Evolutionary conservation across 2,329 filamentous ascomycete genomes (phyloP).

Genomic region (Metarhizium guizhouense): DNA sequence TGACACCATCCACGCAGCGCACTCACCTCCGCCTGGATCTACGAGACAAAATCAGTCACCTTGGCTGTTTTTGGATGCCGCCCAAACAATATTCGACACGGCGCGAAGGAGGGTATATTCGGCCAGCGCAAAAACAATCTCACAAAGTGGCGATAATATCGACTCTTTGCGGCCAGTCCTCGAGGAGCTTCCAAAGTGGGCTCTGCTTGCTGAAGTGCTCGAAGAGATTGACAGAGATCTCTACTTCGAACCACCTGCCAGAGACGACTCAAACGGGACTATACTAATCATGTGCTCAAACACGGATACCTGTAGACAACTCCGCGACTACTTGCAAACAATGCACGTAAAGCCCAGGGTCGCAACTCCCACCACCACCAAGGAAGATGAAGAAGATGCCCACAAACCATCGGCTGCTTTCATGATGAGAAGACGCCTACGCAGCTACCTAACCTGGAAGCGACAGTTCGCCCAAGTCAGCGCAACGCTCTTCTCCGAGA

Average conservation of each 20-base stretch:
- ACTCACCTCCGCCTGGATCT: slow-evolving; percentile 79
- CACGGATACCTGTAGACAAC: slow-evolving; percentile 73
- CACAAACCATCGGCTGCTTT: slow-evolving; percentile 65
- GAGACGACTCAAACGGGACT: slow-evolving; percentile 81
- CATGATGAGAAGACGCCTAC: slow-evolving; percentile 83
- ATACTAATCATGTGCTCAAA: slow-evolving; percentile 95
- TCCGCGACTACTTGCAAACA: slow-evolving; percentile 83
- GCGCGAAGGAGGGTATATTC: slow-evolving; percentile 83
- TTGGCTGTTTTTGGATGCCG: slow-evolving; percentile 93
- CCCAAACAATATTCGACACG: slow-evolving; percentile 86
- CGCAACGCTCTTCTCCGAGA: slow-evolving; percentile 67
- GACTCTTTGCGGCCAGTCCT: slow-evolving; percentile 69
- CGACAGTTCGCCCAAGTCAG: slow-evolving; percentile 80
- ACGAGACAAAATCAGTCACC: slow-evolving; percentile 84
- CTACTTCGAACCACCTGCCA: slow-evolving; percentile 68
- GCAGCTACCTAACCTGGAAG: slow-evolving; percentile 87
- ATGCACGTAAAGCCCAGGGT: slow-evolving; percentile 65
- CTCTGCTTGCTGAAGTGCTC: slow-evolving; percentile 75
- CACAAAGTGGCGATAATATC: slow-evolving; percentile 32
- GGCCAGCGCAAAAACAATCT: slow-evolving; percentile 48
- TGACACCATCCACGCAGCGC: slow-evolving; percentile 86
- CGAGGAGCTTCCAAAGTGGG: slow-evolving; percentile 94
- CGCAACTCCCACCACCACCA: slow-evolving; percentile 21
- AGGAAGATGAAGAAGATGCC: slow-evolving; percentile 33
- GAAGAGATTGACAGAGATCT: slow-evolving; percentile 89